Evolutionary conservation across 2,329 filamentous ascomycete genomes (phyloP), one percentile per base, ranked within the genome.

Genomic region (Fusarium avenaceum): DNA sequence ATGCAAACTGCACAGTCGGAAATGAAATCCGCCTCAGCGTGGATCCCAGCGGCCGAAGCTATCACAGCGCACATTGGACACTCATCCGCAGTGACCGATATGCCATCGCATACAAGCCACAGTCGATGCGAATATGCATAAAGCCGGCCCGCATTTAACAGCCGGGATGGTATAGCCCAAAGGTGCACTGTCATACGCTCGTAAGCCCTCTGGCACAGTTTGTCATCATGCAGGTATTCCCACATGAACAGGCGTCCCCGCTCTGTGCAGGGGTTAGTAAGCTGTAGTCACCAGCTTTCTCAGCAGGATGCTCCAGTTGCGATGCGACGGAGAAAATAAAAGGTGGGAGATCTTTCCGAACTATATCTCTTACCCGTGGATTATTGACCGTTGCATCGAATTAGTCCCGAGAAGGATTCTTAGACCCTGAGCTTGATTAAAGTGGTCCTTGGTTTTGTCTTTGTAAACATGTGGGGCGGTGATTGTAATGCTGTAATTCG

Each of bases 211-310:
- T 32, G 32, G 13, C 1, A 10, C 32, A 35, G 56, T 69, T 69
- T 44, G 62, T 70, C 35, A 69, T 69, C 62, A 63, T 56, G 56
- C 35, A 43, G 30, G 40, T 28, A 52, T 49, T 9, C 56, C 60
- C 13, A 52, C 46, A 61, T 30, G n/a, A 32, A 51, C 17, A 20
- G 33, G 40, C n/a, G 9, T 40, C 53, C 50, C 61, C 65, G 24
- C 58, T 42, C 22, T 17, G 10, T 35, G 33, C 32, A 24, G 43
- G 46, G 45, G 48, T 56, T 68, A 70, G 58, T 67, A 45, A 67
- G 57, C 57, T 40, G 51, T 47, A 44, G 60, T 68, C 46, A 67
- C 42, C 43, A 40, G 42, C 52, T 67, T 67, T 52, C 53, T 68
- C 64, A 68, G 63, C 64, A 67, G 32, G 4, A 1, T 0, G 26